Conservation (phyloP, 805 yeast genomes). For the Candida peoriensis region DNA sequence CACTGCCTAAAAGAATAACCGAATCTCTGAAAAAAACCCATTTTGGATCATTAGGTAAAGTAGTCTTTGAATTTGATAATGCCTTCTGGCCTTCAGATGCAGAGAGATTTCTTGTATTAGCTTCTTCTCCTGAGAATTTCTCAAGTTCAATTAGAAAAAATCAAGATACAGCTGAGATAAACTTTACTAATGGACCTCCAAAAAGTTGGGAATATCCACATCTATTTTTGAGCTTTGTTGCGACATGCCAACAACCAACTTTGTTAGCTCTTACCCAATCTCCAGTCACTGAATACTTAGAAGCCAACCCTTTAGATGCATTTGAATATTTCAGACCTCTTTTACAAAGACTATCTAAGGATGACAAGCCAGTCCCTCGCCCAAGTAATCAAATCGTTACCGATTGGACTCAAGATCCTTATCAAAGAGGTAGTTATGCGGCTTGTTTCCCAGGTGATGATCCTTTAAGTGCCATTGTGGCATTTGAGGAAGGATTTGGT, state of each 20-base stretch:
- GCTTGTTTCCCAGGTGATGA: slow-evolving; percentile 67
- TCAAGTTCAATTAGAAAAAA: slow-evolving; percentile 10
- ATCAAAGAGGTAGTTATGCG: slow-evolving; percentile 75
- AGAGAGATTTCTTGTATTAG: slow-evolving; percentile 46
- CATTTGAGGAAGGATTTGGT: slow-evolving; percentile 55
- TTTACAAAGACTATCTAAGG: slow-evolving; percentile 10
- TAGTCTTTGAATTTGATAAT: slow-evolving; percentile 58
- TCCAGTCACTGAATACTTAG: slow-evolving; percentile 60
- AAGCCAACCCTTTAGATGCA: slow-evolving; percentile 42
- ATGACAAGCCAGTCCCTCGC: slow-evolving; percentile 24
- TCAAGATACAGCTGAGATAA: slow-evolving; percentile 1
- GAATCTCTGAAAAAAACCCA: slow-evolving; percentile 44
- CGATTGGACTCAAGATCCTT: slow-evolving; percentile 79
- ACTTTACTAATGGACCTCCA: slow-evolving; percentile 21
- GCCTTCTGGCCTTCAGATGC: slow-evolving; percentile 54
- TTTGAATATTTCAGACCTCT: slow-evolving; percentile 56
- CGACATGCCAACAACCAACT: slow-evolving; percentile 43
- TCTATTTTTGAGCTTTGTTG: slow-evolving; percentile 53
- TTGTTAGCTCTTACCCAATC: slow-evolving; percentile 67
- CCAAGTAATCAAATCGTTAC: slow-evolving; percentile 46
- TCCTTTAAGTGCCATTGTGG: slow-evolving; percentile 56
- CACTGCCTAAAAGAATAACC: slow-evolving; percentile 41
- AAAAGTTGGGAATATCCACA: slow-evolving; percentile 56
- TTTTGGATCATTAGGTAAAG: slow-evolving; percentile 70
- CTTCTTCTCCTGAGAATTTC: slow-evolving; percentile 28